Evolutionary conservation across 495 filamentous ascomycete species (phyloP), one percentile per base, ranked within the genome.

Genomic region (Hypoxylon intermedium): DNA sequence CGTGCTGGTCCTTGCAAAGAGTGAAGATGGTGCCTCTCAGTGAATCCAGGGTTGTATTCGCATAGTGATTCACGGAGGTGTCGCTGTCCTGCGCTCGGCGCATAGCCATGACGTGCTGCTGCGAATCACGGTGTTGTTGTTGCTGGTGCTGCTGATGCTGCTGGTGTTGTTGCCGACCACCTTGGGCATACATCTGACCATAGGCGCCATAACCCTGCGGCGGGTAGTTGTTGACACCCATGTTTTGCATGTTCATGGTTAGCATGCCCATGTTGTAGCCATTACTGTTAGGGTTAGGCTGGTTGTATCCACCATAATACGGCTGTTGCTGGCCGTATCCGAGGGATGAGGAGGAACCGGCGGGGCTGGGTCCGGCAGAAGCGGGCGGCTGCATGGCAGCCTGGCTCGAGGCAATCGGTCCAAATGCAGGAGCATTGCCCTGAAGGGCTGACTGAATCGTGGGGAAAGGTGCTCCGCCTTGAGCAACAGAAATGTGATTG

Each of bases 1-100:
- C 94, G 73, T 98, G 91, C 74, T 98, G 94, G 68, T 98, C 94
- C 74, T 96, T 97, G 80, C 93, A 98, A 16, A 96, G 80, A 9
- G 77, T 77, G 72, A 96, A 93, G 62, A 98, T 89, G 63, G 91
- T 86, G 30, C 91, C 90, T 34, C 81, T 78, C 58, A 93, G 84
- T 42, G 87, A 79, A 67, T 96, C 89, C n/a, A 98, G 76, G 12
- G 86, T 82, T 60, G 89, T 76, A 67, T 91, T 91, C 31, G 85
- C 81, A 72, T 89, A 97, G 19, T 91, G 90, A 63, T 82, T 82
- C 70, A 83, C 82, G 3, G 24, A 26, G 41, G 82, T 82, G 76
- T 89, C 87, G 60, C 79, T 83, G 63, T 89, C 86, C 67, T 84
- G 78, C 54, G 81, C 74, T 50, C 87, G 84, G 63, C 89, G 85